Base-by-base conservation (phyloP, 768 basidiomycete species). In the Artomyces pyxidatus region DNA sequence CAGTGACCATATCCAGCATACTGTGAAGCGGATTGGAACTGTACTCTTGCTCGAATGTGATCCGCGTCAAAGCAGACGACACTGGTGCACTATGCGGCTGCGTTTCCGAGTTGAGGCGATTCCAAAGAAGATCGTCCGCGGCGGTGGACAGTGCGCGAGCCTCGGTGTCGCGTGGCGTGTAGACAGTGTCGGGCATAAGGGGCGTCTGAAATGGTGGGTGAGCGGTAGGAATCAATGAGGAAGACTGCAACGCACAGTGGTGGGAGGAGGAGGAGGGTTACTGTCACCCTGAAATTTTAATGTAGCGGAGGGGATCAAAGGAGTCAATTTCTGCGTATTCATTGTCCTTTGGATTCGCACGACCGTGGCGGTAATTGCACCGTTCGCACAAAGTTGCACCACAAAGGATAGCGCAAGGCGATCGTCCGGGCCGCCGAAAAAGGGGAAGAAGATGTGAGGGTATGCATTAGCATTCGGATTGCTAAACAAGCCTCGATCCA, bases 351-450 rank as follows among this genome's bases (percentile, higher is more conserved):
- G 58, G 27, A 95, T 68, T 42, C 82, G 71, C 1, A 95, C 68
- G 0, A 91, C 78, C 0, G 87, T 91, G 0, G 89, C 96, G 4
- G 65, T 76, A 0, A 89, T 74, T 29, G 63, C 66, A 0, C 76
- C 62, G 53, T 85, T 83, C 28, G 74, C 74, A 48, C 92, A 87
- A 25, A 87, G 60, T 62, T 97, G 94, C 28, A 88, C 78, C 4
- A 90, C 78, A 58, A 98, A 80, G 25, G 76, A 68, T 23, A 98
- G 68, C 0, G 90, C 89, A 19, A 91, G 72, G 1, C 96, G 80
- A 62, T 97, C 95, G 62, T 99, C 95, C 0, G 90, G 83, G 0
- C 95, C 95, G 30, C 95, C 95, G 62, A 91, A 87, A 78, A 95
- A 97, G 0, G 94, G 88, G 37, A 93, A 61, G 63, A 94, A 80